phyloP scores from a whole-genome alignment of 352 stramenopile genomes.

The Phytophthora europaea region DNA sequence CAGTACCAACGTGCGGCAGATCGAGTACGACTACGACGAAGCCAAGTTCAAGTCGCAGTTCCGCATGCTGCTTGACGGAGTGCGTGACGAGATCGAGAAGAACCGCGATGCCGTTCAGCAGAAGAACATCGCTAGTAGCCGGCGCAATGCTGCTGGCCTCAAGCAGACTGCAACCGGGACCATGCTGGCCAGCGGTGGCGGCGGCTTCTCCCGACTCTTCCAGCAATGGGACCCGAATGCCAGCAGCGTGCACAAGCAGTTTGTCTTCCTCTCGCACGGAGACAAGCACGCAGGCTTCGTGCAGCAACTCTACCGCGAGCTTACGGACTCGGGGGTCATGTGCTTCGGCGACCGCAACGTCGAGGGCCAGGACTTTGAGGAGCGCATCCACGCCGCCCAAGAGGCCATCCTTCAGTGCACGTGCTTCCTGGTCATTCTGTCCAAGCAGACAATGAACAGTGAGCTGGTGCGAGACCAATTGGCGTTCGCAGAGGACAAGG shows the following conservation, averaged over 20 bases:
- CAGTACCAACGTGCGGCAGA: slow-evolving; percentile 63
- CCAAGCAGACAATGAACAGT: slow-evolving; percentile 71
- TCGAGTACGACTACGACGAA: slow-evolving; percentile 87
- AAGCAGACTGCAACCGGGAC: slow-evolving; percentile 41
- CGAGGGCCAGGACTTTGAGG: slow-evolving; percentile 70
- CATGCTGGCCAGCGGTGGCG: slow-evolving; percentile 27
- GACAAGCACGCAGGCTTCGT: slow-evolving; percentile 82
- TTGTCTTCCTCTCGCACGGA: slow-evolving; percentile 85
- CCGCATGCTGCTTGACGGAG: slow-evolving; percentile 78
- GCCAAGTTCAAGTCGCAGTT: slow-evolving; percentile 79
- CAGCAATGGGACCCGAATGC: slow-evolving; percentile 63
- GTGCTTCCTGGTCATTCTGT: slow-evolving; percentile 84
- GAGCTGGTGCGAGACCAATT: slow-evolving; percentile 87
- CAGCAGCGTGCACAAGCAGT: slow-evolving; percentile 48
- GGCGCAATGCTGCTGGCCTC: slow-evolving; percentile 30
- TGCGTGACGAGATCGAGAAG: slow-evolving; percentile 89
- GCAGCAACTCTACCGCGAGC: slow-evolving; percentile 66
- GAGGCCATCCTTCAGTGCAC: slow-evolving; percentile 85
- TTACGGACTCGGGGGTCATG: slow-evolving; percentile 58
- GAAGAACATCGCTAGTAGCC: slow-evolving; percentile 52
- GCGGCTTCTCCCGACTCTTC: slow-evolving; percentile 69
- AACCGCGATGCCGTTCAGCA: slow-evolving; percentile 54
- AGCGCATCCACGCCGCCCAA: slow-evolving; percentile 80
- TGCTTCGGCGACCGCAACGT: slow-evolving; percentile 79
- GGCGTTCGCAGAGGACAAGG: slow-evolving; percentile 88